Evolutionary conservation across 768 basidiomycete species (phyloP), one percentile per base, ranked within the genome.

Genomic region (Candolleomyces eurysporus): DNA sequence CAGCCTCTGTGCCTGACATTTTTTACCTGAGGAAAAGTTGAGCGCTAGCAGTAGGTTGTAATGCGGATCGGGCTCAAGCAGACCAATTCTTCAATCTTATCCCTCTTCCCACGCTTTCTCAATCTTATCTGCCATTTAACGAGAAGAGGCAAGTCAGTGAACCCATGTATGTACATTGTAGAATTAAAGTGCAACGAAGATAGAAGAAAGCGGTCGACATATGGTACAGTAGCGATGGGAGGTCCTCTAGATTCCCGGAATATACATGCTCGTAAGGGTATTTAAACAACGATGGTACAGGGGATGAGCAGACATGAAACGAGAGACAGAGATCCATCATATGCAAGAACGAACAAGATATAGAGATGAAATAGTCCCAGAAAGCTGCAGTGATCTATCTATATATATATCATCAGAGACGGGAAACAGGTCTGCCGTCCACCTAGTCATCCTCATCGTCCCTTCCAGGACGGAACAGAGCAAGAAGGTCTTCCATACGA

Each of bases 401-500:
- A 13, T 6, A 46, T 46, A 14, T 9, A 46, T 46, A 14, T 9
- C 19, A 46, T 17, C 16, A 13, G 19, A 17, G 19, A 21, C 16
- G 45, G 4, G 45, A 9, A 17, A 4, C 4, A 46, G 6, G 19
- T 46, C 45, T 26, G 26, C 11, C n/a, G 9, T 46, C 45, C 16
- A 46, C 21, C 16, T 56, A 31, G 40, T 56, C 54, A 13, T 88
- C 87, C 19, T 88, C 88, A 17, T 87, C 87, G 51, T 87, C 79
- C 13, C 76, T 79, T 50, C 84, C 83, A 48, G 80, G 80, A 59
- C 82, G 78, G 81, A 94, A 93, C 43, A 94, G 76, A 0, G 87
- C 89, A 74, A 96, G 82, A 63, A 98, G 80, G 62, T 98, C 96
- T 26, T 94, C 88, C 75, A 94, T 78, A 10, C 89, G 87, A 21